phyloP scores from a whole-genome alignment of 306 rosid species.

The Glycine latifolia region DNA sequence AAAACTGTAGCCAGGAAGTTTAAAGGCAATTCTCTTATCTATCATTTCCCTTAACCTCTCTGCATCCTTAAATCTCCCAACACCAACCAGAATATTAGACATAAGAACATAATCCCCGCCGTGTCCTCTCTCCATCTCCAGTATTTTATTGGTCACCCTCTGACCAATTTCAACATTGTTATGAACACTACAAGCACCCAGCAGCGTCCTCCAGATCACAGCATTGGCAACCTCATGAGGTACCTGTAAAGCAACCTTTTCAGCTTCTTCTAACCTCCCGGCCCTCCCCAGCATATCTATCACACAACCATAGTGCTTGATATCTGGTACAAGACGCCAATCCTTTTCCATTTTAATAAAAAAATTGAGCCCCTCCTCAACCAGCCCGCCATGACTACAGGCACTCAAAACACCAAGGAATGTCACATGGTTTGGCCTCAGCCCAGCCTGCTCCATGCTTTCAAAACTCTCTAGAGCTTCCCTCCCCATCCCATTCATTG shows the following conservation, averaged over 20 bases:
- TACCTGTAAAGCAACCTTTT: conserved; percentile 7
- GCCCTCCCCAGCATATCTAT: conserved; percentile 22
- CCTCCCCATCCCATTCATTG: conserved; percentile 21
- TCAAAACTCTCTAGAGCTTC: conserved; percentile 21
- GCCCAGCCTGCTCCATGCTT: conserved; percentile 7
- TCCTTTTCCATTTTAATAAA: conserved; percentile 8
- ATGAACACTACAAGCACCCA: conserved; percentile 15
- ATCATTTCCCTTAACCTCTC: conserved; percentile 12
- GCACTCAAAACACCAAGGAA: conserved; percentile 16
- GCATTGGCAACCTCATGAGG: conserved; percentile 8
- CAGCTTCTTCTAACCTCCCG: conserved; percentile 17
- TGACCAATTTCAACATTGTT: conserved; percentile 22
- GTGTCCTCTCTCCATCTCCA: conserved; percentile 18
- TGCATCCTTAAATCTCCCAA: conserved; percentile 7
- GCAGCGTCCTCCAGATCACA: conserved; percentile 3
- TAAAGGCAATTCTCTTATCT: conserved; percentile 3
- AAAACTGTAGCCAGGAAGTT: conserved; percentile 8
- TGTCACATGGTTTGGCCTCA: background rate
- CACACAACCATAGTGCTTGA: conserved; percentile 14
- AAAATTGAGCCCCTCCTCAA: conserved; percentile 1
- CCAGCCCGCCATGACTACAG: conserved; percentile 14
- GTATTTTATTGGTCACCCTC: background rate
- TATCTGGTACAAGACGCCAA: background rate
- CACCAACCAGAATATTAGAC: conserved; percentile 15
- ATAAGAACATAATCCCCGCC: conserved; percentile 18